Conservation (phyloP, 352 stramenopile genomes). For the Elongisporangium prolatum region DNA sequence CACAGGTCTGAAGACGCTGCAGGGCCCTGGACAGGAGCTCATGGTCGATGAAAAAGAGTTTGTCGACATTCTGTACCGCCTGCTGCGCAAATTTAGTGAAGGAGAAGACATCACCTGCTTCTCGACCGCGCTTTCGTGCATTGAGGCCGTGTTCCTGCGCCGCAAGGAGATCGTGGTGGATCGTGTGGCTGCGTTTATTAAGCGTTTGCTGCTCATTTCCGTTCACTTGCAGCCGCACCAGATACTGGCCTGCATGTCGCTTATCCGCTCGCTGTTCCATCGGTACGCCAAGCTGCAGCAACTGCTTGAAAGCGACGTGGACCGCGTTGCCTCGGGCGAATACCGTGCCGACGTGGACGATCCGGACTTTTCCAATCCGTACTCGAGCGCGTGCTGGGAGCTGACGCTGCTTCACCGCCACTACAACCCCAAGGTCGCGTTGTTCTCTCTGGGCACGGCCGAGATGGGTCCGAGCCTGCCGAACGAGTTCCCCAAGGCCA, state of each 20-base stretch:
- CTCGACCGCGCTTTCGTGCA: constrained; percentile 80
- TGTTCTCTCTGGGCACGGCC: constrained; percentile 60
- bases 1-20: constrained; percentile 90
- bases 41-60: constrained; percentile 97
- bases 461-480: constrained; percentile 53
- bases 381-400: constrained; percentile 93
- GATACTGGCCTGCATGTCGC: constrained; percentile 81
- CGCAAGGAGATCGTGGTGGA: constrained; percentile 93
- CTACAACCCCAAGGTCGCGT: constrained; percentile 74
- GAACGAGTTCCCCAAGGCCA: constrained; percentile 54
- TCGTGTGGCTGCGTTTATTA: constrained; percentile 94
- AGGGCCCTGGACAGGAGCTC: constrained; percentile 92
- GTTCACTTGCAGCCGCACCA: constrained; percentile 84
- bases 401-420: constrained; percentile 86
- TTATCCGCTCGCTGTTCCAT: constrained; percentile 86
- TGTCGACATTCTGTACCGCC: constrained; percentile 92
- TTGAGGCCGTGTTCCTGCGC: constrained; percentile 91
- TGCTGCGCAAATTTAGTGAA: constrained; percentile 71
- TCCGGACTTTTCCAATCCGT: constrained; percentile 94
- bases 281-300: constrained; percentile 93
- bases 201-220: constrained; percentile 88
- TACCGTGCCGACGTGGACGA: constrained; percentile 91
- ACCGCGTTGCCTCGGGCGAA: constrained; percentile 91
- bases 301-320: constrained; percentile 94
- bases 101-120: constrained; percentile 64